phyloP scores from a whole-genome alignment of 352 stramenopile species.

The Globisporangium paddicum region DNA sequence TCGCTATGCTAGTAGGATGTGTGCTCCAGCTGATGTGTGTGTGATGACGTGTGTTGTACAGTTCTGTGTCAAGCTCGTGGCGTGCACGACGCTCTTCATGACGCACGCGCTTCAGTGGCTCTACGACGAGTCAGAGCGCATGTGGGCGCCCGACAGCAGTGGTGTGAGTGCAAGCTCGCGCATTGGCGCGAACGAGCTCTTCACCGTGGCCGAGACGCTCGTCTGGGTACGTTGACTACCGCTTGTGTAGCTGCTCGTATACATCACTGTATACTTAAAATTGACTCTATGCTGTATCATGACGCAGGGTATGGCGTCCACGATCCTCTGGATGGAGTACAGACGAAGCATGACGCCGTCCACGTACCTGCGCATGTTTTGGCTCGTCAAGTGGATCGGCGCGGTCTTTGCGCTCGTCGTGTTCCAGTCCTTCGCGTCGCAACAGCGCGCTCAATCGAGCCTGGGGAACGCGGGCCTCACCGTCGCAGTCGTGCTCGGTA shows the following conservation, averaged over 20 bases:
- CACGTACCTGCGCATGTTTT: conserved; percentile 50
- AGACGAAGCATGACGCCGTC: conserved; percentile 54
- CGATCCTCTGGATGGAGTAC: conserved; percentile 77
- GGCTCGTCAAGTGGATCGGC: conserved; percentile 53
- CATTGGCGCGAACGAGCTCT: conserved; percentile 28
- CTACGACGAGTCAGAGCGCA: conserved; percentile 30
- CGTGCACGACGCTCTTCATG: conserved; percentile 40
- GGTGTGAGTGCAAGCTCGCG: conserved; percentile 21
- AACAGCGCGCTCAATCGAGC: not conserved
- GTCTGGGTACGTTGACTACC: conserved; percentile 37
- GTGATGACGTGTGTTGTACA: conserved; percentile 13
- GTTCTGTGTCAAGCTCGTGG: conserved; percentile 62
- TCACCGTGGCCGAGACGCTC: conserved; percentile 49
- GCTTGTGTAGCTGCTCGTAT: too few species aligned
- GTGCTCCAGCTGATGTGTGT: not conserved
- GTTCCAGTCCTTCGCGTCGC: conserved; percentile 19
- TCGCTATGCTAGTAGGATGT: not conserved
- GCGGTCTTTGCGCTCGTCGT: conserved; percentile 38
- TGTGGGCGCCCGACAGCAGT: not conserved
- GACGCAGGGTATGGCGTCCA: conserved; percentile 32
- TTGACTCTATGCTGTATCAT: not conserved
- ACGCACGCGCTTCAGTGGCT: conserved; percentile 48
- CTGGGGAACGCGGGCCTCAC: conserved; percentile 7
- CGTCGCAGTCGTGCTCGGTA: conserved; percentile 22
- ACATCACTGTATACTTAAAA: too few species aligned